Percentiles rank a stretch among this genome's conserved stretches.
Conservation (phyloP, 164 flowering plant genomes). For the Piper longum region DNA sequence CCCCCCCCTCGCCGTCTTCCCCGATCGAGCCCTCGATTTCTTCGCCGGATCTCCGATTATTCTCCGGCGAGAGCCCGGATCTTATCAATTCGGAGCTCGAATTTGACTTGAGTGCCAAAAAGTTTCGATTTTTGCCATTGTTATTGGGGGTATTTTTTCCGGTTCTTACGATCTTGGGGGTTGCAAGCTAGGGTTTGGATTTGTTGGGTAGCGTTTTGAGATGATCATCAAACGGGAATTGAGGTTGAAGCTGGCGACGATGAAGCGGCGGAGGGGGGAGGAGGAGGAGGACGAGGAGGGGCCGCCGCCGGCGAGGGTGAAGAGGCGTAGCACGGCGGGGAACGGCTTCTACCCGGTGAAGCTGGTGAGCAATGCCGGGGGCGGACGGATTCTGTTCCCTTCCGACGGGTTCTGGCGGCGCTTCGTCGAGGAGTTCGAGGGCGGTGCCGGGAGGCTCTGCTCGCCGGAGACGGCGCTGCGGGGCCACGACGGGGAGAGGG, state of each 20-base stretch:
- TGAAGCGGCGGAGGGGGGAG: constrained; percentile 29
- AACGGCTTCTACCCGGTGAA: constrained; percentile 26
- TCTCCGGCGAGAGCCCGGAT: too few relatives aligned
- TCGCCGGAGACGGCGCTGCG: constrained; percentile 9
- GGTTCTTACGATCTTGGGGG: background rate
- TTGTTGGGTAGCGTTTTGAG: background rate
- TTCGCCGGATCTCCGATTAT: background rate
- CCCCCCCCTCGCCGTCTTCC: background rate
- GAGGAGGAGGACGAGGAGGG: constrained; percentile 12
- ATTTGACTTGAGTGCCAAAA: too few relatives aligned
- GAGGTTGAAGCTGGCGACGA: constrained; percentile 33
- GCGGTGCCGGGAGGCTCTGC: constrained; percentile 9
- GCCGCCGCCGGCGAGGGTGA: constrained; percentile 11
- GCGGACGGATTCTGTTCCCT: constrained; percentile 32
- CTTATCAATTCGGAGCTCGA: too few relatives aligned
- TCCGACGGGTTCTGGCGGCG: constrained; percentile 11
- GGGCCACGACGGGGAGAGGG: constrained; percentile 1
- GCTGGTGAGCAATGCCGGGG: constrained; percentile 48
- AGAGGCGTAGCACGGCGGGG: constrained; percentile 19
- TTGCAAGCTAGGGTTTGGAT: constrained; percentile 2
- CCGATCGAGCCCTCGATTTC: too few relatives aligned
- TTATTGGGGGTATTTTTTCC: background rate
- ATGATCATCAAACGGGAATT: constrained; percentile 30
- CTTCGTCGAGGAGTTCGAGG: constrained; percentile 7
- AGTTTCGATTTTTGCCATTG: background rate